Evolutionary conservation across 139 green algal genomes (phyloP), one percentile per base, ranked within the genome.

Genomic region (Chlamydomonas asymmetrica): DNA sequence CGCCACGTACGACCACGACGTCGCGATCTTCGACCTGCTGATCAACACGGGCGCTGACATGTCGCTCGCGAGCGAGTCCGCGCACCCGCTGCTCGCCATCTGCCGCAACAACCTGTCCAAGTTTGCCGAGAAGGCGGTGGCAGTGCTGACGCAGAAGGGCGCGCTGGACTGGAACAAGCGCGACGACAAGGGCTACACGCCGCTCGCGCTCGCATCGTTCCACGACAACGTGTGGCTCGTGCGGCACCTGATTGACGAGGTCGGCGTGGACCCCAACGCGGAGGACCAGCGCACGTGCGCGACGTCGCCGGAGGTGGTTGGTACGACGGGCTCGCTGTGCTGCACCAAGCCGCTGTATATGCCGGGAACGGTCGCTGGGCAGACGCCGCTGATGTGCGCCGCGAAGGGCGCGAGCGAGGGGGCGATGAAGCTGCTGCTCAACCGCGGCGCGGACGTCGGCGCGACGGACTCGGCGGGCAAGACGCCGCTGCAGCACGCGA

Each of bases 331-430:
- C 31, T 23, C 31, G 18, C 64, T 80, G 25, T 68, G 64, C 64
- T 61, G 63, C 50, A 57, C 43, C 43, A 63, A 71, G 43, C 43
- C 34, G 5, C 63, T 78, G 43, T 63, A 23, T 2, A 27, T 37
- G 37, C 43, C 45, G 2, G 71, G 60, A 32, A 70, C 71, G 0
- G 35, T 78, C 1, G 43, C 29, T 31, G 60, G 45, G 2, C 71
- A 78, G 72, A 84, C 78, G 35, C 78, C 78, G 37, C 78, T 84
- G 43, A 84, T 84, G 72, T 81, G 69, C 57, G 78, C 78, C 1
- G 78, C 78, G 20, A 76, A 76, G 66, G 78, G 78, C 5, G 71
- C 72, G 37, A 79, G 71, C 48, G 27, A 70, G 10, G 50, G 48
- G 20, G 69, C 76, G 0, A 10, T 74, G 20, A 35, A 79, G 70